Evolutionary conservation across 2,329 filamentous ascomycete species (phyloP).

Genomic region (Alternaria ethzedia): DNA sequence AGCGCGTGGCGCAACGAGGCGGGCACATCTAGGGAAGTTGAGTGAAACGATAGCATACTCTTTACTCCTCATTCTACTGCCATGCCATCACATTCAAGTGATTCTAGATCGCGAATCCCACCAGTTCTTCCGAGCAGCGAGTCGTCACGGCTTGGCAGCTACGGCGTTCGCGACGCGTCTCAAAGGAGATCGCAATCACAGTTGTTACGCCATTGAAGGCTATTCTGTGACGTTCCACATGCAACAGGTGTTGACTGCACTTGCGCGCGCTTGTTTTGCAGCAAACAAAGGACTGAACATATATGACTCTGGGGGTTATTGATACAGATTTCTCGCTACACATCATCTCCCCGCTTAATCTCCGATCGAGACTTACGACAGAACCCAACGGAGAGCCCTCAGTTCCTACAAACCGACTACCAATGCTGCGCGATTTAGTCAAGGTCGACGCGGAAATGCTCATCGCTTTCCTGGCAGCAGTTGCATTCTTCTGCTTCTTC

Average conservation of each 20-base stretch:
- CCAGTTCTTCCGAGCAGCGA: background rate
- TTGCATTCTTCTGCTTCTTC: background rate
- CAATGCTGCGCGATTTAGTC: background rate
- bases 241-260: background rate
- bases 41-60: background rate
- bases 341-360: background rate
- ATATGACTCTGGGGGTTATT: background rate
- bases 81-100: background rate
- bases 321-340: background rate
- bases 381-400: background rate
- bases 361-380: too few relatives aligned
- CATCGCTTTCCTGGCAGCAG: background rate
- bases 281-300: background rate
- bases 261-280: background rate
- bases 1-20: background rate
- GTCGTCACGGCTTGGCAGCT: background rate
- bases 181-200: background rate
- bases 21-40: background rate
- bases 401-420: background rate
- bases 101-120: background rate
- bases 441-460: background rate
- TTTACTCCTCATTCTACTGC: background rate
- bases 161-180: background rate
- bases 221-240: background rate
- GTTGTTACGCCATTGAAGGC: background rate